These are phyloP conservation scores for Penicillium herquei DNA, from an alignment of 495 filamentous ascomycete species.

Conservation along the genomic window DNA sequence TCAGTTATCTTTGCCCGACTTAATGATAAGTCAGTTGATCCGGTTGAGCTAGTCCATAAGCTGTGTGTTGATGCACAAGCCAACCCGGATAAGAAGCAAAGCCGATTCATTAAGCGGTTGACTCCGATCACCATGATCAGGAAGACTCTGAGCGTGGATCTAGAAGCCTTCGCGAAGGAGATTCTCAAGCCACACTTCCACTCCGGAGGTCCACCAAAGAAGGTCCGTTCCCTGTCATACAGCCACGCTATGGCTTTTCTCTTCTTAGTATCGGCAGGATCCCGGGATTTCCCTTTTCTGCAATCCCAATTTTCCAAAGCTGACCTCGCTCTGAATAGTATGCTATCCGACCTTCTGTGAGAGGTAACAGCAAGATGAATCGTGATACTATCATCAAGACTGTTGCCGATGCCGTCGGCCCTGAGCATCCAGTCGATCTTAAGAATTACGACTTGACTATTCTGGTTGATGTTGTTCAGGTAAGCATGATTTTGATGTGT, in stretches of 20 bases:
- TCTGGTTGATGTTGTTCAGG: slow-evolving; percentile 85
- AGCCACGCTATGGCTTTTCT: not conserved
- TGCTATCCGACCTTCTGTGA: slow-evolving; percentile 81
- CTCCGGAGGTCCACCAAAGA: slow-evolving; percentile 44
- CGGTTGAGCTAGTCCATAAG: slow-evolving; percentile 71
- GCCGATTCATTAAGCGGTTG: slow-evolving; percentile 78
- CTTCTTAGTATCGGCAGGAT: not conserved
- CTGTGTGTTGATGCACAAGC: slow-evolving; percentile 67
- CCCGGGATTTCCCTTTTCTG: not conserved
- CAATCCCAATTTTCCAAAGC: not conserved
- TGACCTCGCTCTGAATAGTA: slow-evolving; percentile 53
- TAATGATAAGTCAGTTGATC: slow-evolving; percentile 65
- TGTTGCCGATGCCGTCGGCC: slow-evolving; percentile 66
- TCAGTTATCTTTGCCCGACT: slow-evolving; percentile 43
- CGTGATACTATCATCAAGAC: slow-evolving; percentile 75
- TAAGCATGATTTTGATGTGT: slow-evolving; percentile 36
- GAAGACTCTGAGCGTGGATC: slow-evolving; percentile 74
- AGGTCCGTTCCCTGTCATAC: slow-evolving; percentile 33
- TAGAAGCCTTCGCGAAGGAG: slow-evolving; percentile 67
- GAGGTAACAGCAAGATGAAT: slow-evolving; percentile 73
- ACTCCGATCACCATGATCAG: slow-evolving; percentile 74
- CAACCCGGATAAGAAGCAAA: slow-evolving; percentile 54
- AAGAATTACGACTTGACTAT: slow-evolving; percentile 79
- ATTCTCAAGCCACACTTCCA: slow-evolving; percentile 77
- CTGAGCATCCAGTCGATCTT: slow-evolving; percentile 78